Evolutionary conservation across 352 stramenopile genomes (phyloP).

Genomic region (Globisporangium spinosum): DNA sequence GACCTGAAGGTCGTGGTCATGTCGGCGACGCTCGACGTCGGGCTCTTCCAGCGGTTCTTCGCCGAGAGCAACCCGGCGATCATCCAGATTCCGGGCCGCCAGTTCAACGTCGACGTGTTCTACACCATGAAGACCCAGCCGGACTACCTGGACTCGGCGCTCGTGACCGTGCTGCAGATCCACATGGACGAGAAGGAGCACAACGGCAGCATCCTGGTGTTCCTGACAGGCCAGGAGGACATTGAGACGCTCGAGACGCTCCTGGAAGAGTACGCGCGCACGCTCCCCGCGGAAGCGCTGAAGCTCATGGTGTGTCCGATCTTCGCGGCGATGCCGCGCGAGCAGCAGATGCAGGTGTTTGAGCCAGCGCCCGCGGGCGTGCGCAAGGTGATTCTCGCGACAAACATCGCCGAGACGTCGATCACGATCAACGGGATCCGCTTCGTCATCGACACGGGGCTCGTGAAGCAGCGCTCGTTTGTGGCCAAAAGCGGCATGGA

Average conservation of each 20-base stretch:
- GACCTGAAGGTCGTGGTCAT: conserved; percentile 96
- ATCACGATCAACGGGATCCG: conserved; percentile 98
- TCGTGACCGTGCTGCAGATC: conserved; percentile 89
- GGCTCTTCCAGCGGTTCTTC: conserved; percentile 94
- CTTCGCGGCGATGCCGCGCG: conserved; percentile 93
- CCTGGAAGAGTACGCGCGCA: conserved; percentile 78
- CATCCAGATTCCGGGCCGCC: conserved; percentile 84
- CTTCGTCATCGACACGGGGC: conserved; percentile 83
- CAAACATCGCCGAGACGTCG: conserved; percentile 97
- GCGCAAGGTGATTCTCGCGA: conserved; percentile 93
- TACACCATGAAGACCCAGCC: conserved; percentile 86
- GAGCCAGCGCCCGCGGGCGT: conserved; percentile 66
- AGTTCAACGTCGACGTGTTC: conserved; percentile 89
- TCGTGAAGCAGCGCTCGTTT: conserved; percentile 87
- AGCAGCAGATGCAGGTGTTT: conserved; percentile 95
- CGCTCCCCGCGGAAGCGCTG: conserved; percentile 57
- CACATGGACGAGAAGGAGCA: conserved; percentile 71
- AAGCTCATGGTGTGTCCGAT: conserved; percentile 93
- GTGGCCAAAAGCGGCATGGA: conserved; percentile 88
- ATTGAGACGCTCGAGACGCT: conserved; percentile 92
- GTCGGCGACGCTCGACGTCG: conserved; percentile 96
- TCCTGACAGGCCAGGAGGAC: conserved; percentile 94
- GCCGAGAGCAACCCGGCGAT: conserved; percentile 72
- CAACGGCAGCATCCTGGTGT: conserved; percentile 92
- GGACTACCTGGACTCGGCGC: conserved; percentile 88